phyloP scores from a whole-genome alignment of 495 filamentous ascomycete genomes.

The Trichoderma reesei region DNA sequence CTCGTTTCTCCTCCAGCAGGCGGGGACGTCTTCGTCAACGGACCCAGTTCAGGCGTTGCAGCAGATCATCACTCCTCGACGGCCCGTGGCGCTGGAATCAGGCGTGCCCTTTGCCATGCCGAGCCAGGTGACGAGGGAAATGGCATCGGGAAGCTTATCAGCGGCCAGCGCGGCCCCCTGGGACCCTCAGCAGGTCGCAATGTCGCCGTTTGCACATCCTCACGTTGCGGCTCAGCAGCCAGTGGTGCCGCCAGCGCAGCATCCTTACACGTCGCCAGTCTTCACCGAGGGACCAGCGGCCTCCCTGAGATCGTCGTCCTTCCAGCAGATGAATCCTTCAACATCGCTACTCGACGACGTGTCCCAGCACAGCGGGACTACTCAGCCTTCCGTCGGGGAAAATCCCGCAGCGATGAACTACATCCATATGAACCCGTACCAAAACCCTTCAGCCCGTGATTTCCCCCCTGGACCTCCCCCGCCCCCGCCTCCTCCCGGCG shows the following conservation, averaged over 20 bases:
- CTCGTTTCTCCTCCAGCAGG: constrained; percentile 13
- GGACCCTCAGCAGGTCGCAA: background rate
- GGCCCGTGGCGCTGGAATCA: background rate
- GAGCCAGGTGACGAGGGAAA: constrained; percentile 1
- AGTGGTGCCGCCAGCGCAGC: constrained; percentile 1
- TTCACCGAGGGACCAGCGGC: background rate
- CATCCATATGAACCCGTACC: background rate
- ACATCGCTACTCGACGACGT: background rate
- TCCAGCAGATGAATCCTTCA: background rate
- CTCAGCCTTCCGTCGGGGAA: background rate
- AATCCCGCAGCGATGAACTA: background rate
- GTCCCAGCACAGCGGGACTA: background rate
- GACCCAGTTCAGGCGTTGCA: constrained; percentile 11
- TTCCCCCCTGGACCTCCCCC: background rate
- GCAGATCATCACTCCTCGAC: constrained; percentile 10
- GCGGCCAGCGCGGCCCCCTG: background rate
- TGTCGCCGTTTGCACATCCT: background rate
- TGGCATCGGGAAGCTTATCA: background rate
- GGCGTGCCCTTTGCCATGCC: background rate
- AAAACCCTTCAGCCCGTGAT: background rate
- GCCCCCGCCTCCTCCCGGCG: background rate
- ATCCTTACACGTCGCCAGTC: background rate
- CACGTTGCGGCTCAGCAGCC: background rate
- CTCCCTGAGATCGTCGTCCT: background rate
- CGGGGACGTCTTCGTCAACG: background rate